Evolutionary conservation across 345 rosid genomes (phyloP).

Genomic region (Cardiospermum halicacabum): DNA sequence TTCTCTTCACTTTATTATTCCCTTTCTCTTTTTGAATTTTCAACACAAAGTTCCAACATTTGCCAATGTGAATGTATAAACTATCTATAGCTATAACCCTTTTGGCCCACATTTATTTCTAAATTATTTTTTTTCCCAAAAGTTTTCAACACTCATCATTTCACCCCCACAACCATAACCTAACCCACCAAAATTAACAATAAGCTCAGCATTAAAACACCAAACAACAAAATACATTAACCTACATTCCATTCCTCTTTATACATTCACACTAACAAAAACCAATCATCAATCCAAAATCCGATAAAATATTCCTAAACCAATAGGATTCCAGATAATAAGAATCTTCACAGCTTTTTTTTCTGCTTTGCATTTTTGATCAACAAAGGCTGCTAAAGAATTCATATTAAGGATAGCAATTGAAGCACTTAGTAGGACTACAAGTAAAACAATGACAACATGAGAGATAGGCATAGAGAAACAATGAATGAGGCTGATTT

Average conservation of each 20-base stretch:
- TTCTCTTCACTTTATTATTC: conserved; percentile 11
- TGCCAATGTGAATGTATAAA: too few relatives aligned
- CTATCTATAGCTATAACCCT: too few relatives aligned
- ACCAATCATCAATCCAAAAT: not conserved
- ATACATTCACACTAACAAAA: conserved; percentile 17
- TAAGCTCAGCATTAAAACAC: conserved; percentile 13
- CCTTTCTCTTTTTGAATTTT: not conserved
- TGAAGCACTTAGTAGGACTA: conserved; percentile 13
- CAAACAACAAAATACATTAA: not conserved
- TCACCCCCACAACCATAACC: conserved; percentile 1
- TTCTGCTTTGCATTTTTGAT: not conserved
- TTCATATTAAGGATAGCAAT: conserved; percentile 22
- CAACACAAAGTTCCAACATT: not conserved
- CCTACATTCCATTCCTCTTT: conserved; percentile 17
- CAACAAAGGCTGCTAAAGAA: conserved; percentile 28
- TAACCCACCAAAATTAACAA: conserved; percentile 7
- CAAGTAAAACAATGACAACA: conserved; percentile 25
- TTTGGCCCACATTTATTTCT: not conserved
- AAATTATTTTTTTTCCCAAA: not conserved
- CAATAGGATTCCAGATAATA: too few relatives aligned
- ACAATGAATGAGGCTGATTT: conserved; percentile 15
- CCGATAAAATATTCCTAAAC: too few relatives aligned
- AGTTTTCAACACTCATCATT: not conserved
- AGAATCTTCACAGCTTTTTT: conserved; percentile 37
- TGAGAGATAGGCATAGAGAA: conserved; percentile 10